Evolutionary conservation across 176 grass and related monocot genomes (phyloP).

Genomic region (Aegilops bicornis): DNA sequence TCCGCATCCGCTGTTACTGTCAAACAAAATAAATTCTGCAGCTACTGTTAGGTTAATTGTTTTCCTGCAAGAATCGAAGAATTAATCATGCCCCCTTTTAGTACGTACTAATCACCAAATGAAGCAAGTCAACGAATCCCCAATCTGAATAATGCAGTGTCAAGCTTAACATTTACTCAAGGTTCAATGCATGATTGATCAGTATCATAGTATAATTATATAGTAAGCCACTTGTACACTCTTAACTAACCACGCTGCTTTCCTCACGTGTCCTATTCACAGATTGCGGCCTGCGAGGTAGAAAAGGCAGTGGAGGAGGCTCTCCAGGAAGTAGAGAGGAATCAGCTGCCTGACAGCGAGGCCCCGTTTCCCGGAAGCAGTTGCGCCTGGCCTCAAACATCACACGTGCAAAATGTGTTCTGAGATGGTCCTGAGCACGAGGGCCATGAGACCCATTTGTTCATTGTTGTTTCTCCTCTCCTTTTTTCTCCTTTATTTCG

Average conservation of each 20-base stretch:
- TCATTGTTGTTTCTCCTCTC: conserved; percentile 14
- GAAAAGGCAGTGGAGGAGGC: conserved; percentile 64
- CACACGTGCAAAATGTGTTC: conserved; percentile 52
- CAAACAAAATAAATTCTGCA: background rate
- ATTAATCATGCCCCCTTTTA: background rate
- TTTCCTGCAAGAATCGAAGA: background rate
- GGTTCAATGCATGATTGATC: background rate
- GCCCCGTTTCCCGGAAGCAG: conserved; percentile 39
- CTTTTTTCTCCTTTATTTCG: background rate
- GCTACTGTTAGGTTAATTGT: background rate
- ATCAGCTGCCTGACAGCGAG: conserved; percentile 16
- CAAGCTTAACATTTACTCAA: background rate
- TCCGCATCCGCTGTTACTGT: background rate
- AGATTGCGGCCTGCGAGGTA: conserved; percentile 65
- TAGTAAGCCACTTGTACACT: background rate
- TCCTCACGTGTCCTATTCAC: background rate
- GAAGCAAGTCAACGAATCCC: background rate
- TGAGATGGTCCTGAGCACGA: background rate
- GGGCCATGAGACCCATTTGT: background rate
- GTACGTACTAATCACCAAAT: background rate
- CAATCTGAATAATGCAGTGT: background rate
- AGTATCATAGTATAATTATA: background rate
- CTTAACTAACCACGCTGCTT: conserved; percentile 8
- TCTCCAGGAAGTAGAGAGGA: conserved; percentile 50
- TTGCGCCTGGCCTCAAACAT: conserved; percentile 25